Conservation (phyloP, 2,329 filamentous ascomycete genomes). For the Lasiodiplodia hormozganensis region DNA sequence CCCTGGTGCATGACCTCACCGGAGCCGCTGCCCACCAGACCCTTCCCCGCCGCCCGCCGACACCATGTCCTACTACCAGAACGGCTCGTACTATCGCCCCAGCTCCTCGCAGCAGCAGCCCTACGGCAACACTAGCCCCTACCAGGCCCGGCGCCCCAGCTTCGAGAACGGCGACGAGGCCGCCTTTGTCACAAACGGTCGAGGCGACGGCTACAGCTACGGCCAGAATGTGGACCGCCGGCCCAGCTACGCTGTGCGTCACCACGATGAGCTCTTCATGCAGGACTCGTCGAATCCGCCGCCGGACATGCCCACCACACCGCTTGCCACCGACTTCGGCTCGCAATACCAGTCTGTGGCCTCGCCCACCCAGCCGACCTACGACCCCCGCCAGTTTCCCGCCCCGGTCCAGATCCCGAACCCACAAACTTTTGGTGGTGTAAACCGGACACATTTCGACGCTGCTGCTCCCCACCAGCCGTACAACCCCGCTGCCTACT, state of each 20-base stretch:
- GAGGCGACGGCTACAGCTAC: slow-evolving; percentile 42
- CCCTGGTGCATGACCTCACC: slow-evolving; percentile 21
- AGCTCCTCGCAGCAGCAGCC: slow-evolving; percentile 50
- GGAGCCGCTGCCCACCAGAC: slow-evolving; percentile 11
- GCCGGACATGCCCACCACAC: slow-evolving; percentile 32
- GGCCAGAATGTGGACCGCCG: slow-evolving; percentile 39
- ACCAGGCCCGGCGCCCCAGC: slow-evolving; percentile 66
- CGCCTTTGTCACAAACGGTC: slow-evolving; percentile 53
- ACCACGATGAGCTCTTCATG: slow-evolving; percentile 70
- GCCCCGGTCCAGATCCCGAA: slow-evolving; percentile 58
- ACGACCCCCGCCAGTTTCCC: slow-evolving; percentile 69
- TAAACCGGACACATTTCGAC: slow-evolving; percentile 44
- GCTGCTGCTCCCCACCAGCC: slow-evolving; percentile 44
- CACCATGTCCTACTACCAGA: slow-evolving; percentile 64
- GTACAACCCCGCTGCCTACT: slow-evolving; percentile 55
- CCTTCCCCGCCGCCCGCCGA: not conserved
- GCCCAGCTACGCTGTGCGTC: slow-evolving; percentile 46
- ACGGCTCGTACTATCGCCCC: slow-evolving; percentile 58
- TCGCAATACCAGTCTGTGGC: slow-evolving; percentile 60
- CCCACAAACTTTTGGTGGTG: slow-evolving; percentile 65
- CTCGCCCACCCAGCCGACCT: slow-evolving; percentile 48
- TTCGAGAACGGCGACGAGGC: slow-evolving; percentile 80
- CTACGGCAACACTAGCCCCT: slow-evolving; percentile 42
- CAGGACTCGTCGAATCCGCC: slow-evolving; percentile 41
- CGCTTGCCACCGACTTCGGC: slow-evolving; percentile 53